Conservation (phyloP, 2,329 filamentous ascomycete genomes). For the Botrytis squamosa region DNA sequence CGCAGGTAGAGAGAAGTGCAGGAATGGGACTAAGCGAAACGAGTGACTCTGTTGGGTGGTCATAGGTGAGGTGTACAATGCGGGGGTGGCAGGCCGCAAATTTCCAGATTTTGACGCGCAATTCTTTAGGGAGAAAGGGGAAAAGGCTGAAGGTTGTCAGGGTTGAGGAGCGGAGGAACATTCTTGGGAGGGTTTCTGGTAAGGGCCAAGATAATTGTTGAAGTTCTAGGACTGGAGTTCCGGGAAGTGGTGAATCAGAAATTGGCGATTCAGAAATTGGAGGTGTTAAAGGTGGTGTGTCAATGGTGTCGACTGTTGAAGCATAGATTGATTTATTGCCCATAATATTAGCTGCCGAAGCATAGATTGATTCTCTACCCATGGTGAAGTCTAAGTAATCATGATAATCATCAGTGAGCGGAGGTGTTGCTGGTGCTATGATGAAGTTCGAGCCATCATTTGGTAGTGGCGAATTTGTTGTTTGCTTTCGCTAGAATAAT, state of each 20-base stretch:
- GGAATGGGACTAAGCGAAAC: conserved; percentile 18
- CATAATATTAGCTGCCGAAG: neutral
- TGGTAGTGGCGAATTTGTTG: neutral
- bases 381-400: neutral
- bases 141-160: conserved; percentile 10
- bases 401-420: neutral
- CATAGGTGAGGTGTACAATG: conserved; percentile 13
- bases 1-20: conserved; percentile 2
- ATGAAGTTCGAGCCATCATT: neutral
- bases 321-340: neutral
- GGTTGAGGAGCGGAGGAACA: conserved; percentile 6
- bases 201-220: conserved; percentile 9
- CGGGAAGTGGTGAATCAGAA: neutral
- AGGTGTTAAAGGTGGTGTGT: neutral
- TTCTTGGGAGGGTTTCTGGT: conserved; percentile 7
- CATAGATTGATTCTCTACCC: neutral
- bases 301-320: neutral
- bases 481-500: conserved; percentile 5
- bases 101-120: conserved; percentile 15
- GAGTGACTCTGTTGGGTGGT: neutral
- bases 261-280: neutral
- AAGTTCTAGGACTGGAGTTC: neutral
- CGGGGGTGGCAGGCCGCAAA: neutral
- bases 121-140: conserved; percentile 1
- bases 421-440: neutral